These are phyloP conservation scores for Euptelea pleiosperma DNA, from an alignment of 164 flowering plant genomes.

Conservation along the genomic window DNA sequence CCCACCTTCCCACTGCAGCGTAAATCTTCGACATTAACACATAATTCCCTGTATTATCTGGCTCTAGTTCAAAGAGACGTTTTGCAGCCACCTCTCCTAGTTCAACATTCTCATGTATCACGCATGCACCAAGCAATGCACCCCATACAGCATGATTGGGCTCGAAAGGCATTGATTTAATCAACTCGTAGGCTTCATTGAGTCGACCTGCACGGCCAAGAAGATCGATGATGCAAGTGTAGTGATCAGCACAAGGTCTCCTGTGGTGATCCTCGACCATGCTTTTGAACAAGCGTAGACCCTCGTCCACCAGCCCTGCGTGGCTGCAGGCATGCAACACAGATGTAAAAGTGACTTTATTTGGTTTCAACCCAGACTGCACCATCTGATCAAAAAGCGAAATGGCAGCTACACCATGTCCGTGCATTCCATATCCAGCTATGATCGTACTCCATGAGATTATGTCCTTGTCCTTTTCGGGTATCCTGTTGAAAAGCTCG, in stretches of 20 bases:
- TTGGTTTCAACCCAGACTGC: slow-evolving; percentile 56
- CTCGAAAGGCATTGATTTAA: slow-evolving; percentile 50
- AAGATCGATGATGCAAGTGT: slow-evolving; percentile 71
- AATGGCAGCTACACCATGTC: slow-evolving; percentile 52
- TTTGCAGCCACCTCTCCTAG: slow-evolving; percentile 64
- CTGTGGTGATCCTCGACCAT: slow-evolving; percentile 31
- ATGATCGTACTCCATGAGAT: slow-evolving; percentile 64
- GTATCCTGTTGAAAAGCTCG: slow-evolving; percentile 44
- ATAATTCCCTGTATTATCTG: slow-evolving; percentile 77
- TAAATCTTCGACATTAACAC: slow-evolving; percentile 66
- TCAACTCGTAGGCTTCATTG: slow-evolving; percentile 53
- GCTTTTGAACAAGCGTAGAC: slow-evolving; percentile 49
- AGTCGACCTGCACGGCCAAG: slow-evolving; percentile 74
- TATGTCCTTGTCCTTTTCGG: slow-evolving; percentile 41
- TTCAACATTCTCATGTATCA: slow-evolving; percentile 60
- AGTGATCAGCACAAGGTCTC: slow-evolving; percentile 44
- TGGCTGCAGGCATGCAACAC: slow-evolving; percentile 72
- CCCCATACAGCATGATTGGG: slow-evolving; percentile 74
- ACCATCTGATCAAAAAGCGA: slow-evolving; percentile 63
- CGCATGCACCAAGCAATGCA: slow-evolving; percentile 73
- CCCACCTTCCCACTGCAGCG: slow-evolving; percentile 66
- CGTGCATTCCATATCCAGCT: slow-evolving; percentile 64
- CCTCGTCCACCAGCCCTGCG: slow-evolving; percentile 72
- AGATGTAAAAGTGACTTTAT: slow-evolving; percentile 65
- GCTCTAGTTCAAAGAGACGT: slow-evolving; percentile 65